Evolutionary conservation across 306 rosid genomes (phyloP).

Genomic region (Ormosia emarginata): DNA sequence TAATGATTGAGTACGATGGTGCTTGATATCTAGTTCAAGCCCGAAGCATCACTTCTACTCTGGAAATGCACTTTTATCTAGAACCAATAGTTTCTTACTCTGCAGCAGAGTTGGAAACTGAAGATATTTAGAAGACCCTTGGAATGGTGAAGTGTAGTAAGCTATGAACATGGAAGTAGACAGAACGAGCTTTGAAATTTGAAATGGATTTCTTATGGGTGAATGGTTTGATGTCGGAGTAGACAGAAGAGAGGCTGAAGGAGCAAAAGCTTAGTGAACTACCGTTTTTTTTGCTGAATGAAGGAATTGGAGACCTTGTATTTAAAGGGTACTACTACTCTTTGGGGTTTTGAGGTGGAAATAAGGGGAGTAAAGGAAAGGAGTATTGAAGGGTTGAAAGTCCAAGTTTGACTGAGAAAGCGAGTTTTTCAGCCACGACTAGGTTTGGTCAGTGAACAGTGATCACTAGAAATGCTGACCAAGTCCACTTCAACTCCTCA

Average conservation of each 20-base stretch:
- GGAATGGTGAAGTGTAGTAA: slow-evolving; percentile 22
- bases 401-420: slow-evolving; percentile 58
- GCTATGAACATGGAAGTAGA: slow-evolving; percentile 32
- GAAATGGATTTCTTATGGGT: background rate
- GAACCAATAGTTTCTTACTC: slow-evolving; percentile 18
- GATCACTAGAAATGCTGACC: slow-evolving; percentile 43
- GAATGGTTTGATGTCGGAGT: background rate
- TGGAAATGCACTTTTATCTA: slow-evolving; percentile 7
- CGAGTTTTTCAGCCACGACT: slow-evolving; percentile 75
- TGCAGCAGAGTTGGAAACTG: slow-evolving; percentile 16
- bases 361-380: background rate
- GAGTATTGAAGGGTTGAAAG: slow-evolving; percentile 24
- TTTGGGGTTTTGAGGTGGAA: background rate
- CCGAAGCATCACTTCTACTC: background rate
- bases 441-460: slow-evolving; percentile 36
- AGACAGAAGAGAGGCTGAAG: background rate
- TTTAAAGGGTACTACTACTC: slow-evolving; percentile 29
- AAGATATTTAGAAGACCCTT: slow-evolving; percentile 9
- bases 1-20: background rate
- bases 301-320: background rate
- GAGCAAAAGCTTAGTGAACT: background rate
- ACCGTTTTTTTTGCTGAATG: background rate
- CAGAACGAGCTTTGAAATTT: slow-evolving; percentile 12
- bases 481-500: slow-evolving; percentile 30
- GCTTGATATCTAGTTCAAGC: slow-evolving; percentile 13